Evolutionary conservation across 768 basidiomycete species (phyloP).

Genomic region (Suillus clintonianus): DNA sequence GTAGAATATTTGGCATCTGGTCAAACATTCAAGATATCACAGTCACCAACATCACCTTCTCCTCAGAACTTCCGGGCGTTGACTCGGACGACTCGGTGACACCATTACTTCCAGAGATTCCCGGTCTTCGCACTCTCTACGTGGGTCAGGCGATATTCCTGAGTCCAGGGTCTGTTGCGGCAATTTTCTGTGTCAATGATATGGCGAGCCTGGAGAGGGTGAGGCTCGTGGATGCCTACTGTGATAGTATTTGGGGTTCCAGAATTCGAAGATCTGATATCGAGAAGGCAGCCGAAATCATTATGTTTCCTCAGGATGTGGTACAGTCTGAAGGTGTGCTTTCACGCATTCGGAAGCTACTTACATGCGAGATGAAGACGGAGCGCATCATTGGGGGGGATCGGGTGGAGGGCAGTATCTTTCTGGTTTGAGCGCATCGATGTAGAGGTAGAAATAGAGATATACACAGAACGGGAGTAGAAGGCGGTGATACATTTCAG

Average conservation of each 20-base stretch:
- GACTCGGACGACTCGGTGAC: conserved; percentile 9
- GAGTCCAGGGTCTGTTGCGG: conserved; percentile 39
- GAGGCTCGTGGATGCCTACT: conserved; percentile 54
- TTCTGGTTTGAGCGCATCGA: conserved; percentile 16
- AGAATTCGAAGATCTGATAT: conserved; percentile 52
- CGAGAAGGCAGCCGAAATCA: conserved; percentile 33
- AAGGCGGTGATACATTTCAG: background rate
- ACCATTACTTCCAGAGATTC: conserved; percentile 39
- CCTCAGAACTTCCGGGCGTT: conserved; percentile 12
- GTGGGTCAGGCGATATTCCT: conserved; percentile 54
- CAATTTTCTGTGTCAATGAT: conserved; percentile 31
- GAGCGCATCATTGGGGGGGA: conserved; percentile 59
- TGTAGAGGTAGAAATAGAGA: background rate
- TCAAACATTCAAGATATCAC: conserved; percentile 45
- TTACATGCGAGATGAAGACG: conserved; percentile 51
- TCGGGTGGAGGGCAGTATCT: conserved; percentile 34
- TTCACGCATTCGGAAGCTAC: conserved; percentile 39
- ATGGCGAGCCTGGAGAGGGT: conserved; percentile 33
- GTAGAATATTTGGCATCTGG: conserved; percentile 36
- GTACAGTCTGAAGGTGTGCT: conserved; percentile 19
- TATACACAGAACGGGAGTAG: background rate
- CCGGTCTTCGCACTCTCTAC: conserved; percentile 43
- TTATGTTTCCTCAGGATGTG: conserved; percentile 5
- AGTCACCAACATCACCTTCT: conserved; percentile 50
- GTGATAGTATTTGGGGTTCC: conserved; percentile 59